Evolutionary conservation across 225 moss, liverwort and hornwort genomes (phyloP).

Genomic region (Sphagnum tenellum): DNA sequence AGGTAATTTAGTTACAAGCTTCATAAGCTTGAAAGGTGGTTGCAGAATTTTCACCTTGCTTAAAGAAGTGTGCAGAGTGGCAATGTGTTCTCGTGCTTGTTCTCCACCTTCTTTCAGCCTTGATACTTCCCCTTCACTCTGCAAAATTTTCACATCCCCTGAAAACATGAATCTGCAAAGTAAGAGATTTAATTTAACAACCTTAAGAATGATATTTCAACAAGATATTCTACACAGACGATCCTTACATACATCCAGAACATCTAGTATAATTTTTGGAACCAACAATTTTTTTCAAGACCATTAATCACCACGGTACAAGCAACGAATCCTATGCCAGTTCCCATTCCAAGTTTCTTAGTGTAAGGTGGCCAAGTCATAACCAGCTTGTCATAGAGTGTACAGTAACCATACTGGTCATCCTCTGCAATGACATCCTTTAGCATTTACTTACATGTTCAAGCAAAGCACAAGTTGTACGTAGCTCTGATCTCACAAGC

Average conservation of each 20-base stretch:
- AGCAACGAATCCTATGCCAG: neutral
- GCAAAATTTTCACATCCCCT: neutral
- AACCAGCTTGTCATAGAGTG: no score
- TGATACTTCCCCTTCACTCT: conserved; percentile 49
- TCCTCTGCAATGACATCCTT: neutral
- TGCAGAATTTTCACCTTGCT: conserved; percentile 25
- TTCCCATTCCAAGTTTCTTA: no score
- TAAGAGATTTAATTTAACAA: no score
- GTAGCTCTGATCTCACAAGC: conserved; percentile 65
- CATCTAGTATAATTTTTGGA: no score
- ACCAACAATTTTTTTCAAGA: no score
- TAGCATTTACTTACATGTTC: conserved; percentile 34
- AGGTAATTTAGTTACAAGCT: neutral
- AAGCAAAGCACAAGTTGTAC: conserved; percentile 51
- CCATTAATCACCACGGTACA: no score
- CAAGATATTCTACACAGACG: no score
- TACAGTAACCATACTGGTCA: neutral
- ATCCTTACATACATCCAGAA: no score
- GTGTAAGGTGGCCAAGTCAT: no score
- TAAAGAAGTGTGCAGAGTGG: conserved; percentile 50
- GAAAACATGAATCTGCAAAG: no score
- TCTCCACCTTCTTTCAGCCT: conserved; percentile 68
- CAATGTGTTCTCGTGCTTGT: conserved; percentile 56
- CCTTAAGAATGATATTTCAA: no score
- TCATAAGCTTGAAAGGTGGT: neutral